Evolutionary conservation across 2,329 filamentous ascomycete species (phyloP), one percentile per base, ranked within the genome.

Genomic region (Corniculantispora saksenae): DNA sequence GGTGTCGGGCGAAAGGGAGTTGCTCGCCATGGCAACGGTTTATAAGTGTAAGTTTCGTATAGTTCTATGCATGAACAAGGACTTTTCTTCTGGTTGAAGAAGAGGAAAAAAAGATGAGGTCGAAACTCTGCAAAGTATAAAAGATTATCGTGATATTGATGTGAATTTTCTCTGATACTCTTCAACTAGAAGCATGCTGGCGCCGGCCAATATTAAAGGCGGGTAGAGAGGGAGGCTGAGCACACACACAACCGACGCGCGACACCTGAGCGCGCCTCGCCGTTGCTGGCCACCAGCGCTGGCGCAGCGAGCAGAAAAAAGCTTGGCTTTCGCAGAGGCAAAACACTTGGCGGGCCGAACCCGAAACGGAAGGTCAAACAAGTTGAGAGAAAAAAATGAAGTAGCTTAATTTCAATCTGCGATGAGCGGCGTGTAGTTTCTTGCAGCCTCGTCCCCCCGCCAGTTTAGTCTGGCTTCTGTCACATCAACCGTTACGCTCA

Each of bases 1-100:
- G 66, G 51, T 50, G 63, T 55, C 38, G 27, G 63, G 63, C 29
- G 63, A 64, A 23, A 64, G 40, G 0, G 63, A 54, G 48, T 40
- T 59, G 62, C 47, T 59, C 63, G 55, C 63, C 63, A 64, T 64
- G 56, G 45, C 40, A 48, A 58, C 25, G 56, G 15, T 32, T n/a
- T 19, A 32, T 25, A 27, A 29, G 19, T 19, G 38, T n/a, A 6
- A 17, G 25, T 1, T 55, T 32, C 6, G 23, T 47, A 3, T 64
- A 27, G 38, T 27, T 7, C 19, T 55, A 19, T 54, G n/a, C 63
- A 64, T 64, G 12, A 58, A 60, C 56, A 51, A 21, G 25, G 10
- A 40, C 23, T 29, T n/a, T 35, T 32, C 10, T 15, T 8, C n/a
- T n/a, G n/a, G n/a, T n/a, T n/a, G n/a, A n/a, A n/a, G n/a, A n/a